phyloP scores from a whole-genome alignment of 1,284 basidiomycete species.

The Sporisorium scitamineum region DNA sequence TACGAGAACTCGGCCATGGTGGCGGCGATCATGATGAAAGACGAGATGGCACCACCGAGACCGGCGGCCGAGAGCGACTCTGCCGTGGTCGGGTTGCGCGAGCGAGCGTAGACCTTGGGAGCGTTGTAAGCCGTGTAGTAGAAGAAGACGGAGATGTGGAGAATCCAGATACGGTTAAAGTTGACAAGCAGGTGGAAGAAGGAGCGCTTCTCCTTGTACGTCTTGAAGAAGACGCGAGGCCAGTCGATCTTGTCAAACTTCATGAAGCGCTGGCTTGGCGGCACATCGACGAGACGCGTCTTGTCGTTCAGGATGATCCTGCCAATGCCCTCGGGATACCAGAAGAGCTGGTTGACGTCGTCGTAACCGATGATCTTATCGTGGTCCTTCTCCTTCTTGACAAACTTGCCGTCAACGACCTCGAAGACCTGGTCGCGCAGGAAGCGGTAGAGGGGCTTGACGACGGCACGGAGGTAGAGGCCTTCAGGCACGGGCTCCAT shows the following conservation, averaged over 20 bases:
- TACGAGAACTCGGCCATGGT: slow-evolving; percentile 68
- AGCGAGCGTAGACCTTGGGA: slow-evolving; percentile 81
- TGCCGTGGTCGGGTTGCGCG: slow-evolving; percentile 69
- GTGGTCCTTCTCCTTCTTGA: slow-evolving; percentile 89
- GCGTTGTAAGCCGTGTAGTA: slow-evolving; percentile 79
- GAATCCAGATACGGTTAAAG: slow-evolving; percentile 70
- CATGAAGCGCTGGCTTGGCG: slow-evolving; percentile 69
- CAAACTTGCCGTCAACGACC: slow-evolving; percentile 93
- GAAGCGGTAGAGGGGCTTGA: slow-evolving; percentile 97
- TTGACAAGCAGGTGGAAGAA: slow-evolving; percentile 69
- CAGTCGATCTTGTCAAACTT: slow-evolving; percentile 70
- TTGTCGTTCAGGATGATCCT: slow-evolving; percentile 89
- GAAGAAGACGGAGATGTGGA: slow-evolving; percentile 68
- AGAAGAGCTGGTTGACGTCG: slow-evolving; percentile 98
- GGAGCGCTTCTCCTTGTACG: slow-evolving; percentile 68
- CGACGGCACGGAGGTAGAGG: slow-evolving; percentile 87
- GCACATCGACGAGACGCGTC: slow-evolving; percentile 73
- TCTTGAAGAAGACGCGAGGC: slow-evolving; percentile 69
- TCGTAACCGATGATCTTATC: slow-evolving; percentile 97
- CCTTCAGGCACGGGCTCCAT: slow-evolving; percentile 95
- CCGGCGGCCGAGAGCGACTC: slow-evolving; percentile 65
- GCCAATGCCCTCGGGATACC: slow-evolving; percentile 99
- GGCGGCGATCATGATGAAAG: slow-evolving; percentile 66
- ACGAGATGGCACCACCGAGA: slow-evolving; percentile 67
- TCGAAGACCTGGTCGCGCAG: slow-evolving; percentile 98